These are phyloP conservation scores for Suillus ampliporus DNA, from an alignment of 768 basidiomycete species.

Conservation along the genomic window DNA sequence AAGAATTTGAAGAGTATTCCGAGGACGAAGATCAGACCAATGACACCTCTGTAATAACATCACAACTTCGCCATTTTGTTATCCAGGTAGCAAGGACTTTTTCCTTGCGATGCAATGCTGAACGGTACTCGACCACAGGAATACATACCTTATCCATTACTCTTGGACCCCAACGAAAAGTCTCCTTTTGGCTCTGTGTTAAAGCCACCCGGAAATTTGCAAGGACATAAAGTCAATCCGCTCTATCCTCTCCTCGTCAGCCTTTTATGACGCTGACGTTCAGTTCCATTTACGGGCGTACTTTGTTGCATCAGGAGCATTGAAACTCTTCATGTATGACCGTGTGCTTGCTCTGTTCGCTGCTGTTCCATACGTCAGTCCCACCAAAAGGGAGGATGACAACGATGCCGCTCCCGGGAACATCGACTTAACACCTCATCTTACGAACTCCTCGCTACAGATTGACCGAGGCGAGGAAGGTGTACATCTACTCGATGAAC, in stretches of 20 bases:
- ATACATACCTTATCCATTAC: conserved; percentile 78
- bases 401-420: conserved; percentile 23
- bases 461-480: conserved; percentile 64
- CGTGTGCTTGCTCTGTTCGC: conserved; percentile 91
- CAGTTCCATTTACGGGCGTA: conserved; percentile 97
- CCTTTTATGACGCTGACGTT: conserved; percentile 18
- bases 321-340: conserved; percentile 81
- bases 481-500: conserved; percentile 82
- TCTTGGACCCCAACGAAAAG: conserved; percentile 71
- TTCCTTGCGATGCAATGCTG: conserved; percentile 10
- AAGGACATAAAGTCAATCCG: conserved; percentile 64
- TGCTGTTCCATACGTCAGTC: conserved; percentile 65
- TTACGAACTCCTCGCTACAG: conserved; percentile 94
- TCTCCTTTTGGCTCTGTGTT: conserved; percentile 31
- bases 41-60: conserved; percentile 70
- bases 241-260: conserved; percentile 7
- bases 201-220: conserved; percentile 29
- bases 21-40: conserved; percentile 52
- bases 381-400: conserved; percentile 39
- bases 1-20: conserved; percentile 72
- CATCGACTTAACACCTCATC: conserved; percentile 71
- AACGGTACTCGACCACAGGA: conserved; percentile 57
- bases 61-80: conserved; percentile 94
- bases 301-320: conserved; percentile 75
- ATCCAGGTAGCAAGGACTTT: conserved; percentile 68